Evolutionary conservation across 2,329 filamentous ascomycete species (phyloP).

Genomic region (Lachnellula arida): DNA sequence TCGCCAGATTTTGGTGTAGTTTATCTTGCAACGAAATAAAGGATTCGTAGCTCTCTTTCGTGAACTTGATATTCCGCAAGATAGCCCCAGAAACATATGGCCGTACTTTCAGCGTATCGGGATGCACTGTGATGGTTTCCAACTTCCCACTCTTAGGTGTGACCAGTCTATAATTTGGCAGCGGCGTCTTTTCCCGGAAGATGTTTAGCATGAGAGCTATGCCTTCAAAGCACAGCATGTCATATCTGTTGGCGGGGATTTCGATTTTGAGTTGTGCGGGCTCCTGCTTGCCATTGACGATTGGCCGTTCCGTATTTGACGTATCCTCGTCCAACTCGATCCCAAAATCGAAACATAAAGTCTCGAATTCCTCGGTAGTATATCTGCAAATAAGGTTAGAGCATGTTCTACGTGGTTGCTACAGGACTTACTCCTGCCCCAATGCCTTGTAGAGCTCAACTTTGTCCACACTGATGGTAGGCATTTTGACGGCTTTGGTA

Average conservation of each 20-base stretch:
- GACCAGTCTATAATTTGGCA: slow-evolving; percentile 76
- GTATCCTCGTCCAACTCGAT: slow-evolving; percentile 94
- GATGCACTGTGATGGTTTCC: slow-evolving; percentile 74
- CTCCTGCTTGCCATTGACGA: slow-evolving; percentile 75
- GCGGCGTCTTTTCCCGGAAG: slow-evolving; percentile 71
- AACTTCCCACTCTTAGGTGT: slow-evolving; percentile 68
- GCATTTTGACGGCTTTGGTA: slow-evolving; percentile 57
- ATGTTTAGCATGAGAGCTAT: slow-evolving; percentile 95
- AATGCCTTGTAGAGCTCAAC: slow-evolving; percentile 91
- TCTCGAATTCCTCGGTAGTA: slow-evolving; percentile 92
- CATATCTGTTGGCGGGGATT: slow-evolving; percentile 89
- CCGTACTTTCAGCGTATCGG: slow-evolving; percentile 71
- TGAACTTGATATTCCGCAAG: slow-evolving; percentile 86
- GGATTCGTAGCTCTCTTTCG: slow-evolving; percentile 84
- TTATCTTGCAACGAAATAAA: slow-evolving; percentile 99
- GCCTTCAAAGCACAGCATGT: slow-evolving; percentile 96
- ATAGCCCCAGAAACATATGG: slow-evolving; percentile 88
- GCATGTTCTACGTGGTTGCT: slow-evolving; percentile 20
- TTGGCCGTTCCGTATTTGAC: slow-evolving; percentile 53
- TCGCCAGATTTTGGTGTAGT: slow-evolving; percentile 90
- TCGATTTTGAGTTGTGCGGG: slow-evolving; percentile 95
- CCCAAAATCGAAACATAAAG: slow-evolving; percentile 93
- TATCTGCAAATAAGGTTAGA: slow-evolving; percentile 50
- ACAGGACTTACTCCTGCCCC: slow-evolving; percentile 68
- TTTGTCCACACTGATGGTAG: slow-evolving; percentile 96